These are phyloP conservation scores for Plasmodium gonderi DNA, from an alignment of 169 alveolate species.

Conservation along the genomic window DNA sequence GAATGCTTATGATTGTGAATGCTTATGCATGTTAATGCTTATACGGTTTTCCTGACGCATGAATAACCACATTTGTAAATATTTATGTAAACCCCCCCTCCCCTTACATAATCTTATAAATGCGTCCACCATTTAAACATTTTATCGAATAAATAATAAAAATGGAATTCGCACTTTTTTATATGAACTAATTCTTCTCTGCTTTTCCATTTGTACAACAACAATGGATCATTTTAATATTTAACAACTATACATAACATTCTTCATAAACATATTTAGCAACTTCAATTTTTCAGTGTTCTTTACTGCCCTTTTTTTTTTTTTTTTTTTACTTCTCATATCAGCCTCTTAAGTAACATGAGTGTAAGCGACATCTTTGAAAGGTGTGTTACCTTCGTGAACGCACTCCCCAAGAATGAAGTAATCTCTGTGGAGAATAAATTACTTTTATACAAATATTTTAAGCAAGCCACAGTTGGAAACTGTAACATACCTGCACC, in stretches of 20 bases:
- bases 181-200: not conserved
- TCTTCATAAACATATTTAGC: not conserved
- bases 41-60: not conserved
- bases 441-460: conserved; percentile 87
- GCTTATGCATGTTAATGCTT: not conserved
- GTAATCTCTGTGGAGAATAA: conserved; percentile 76
- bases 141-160: not conserved
- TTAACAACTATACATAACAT: not conserved
- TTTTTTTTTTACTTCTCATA: not conserved
- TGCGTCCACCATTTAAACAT: not conserved
- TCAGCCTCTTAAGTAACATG: not conserved
- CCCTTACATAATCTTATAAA: not conserved
- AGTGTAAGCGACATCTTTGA: conserved; percentile 18
- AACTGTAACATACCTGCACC: conserved; percentile 91
- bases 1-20: not conserved
- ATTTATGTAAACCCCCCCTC: not conserved
- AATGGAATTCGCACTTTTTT: not conserved
- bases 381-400: conserved; percentile 10
- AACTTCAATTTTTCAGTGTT: not conserved
- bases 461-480: conserved; percentile 94
- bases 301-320: not conserved
- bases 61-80: not conserved
- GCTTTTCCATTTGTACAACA: not conserved
- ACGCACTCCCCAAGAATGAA: conserved; percentile 21
- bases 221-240: not conserved